phyloP scores from a whole-genome alignment of 2,329 filamentous ascomycete genomes.

The Trichoderma sp. region DNA sequence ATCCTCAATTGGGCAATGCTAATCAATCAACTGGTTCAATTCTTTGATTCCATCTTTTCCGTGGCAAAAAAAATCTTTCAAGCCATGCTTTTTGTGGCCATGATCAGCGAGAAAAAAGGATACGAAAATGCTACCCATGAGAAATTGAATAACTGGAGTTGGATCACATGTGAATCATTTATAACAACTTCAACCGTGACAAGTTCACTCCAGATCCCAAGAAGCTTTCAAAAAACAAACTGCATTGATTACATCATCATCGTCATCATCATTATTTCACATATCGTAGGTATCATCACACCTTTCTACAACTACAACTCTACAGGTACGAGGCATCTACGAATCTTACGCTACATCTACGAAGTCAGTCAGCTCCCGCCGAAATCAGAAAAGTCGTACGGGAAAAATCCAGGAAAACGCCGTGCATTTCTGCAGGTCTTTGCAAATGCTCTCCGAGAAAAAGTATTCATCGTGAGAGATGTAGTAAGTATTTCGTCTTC shows the following conservation, averaged over 20 bases:
- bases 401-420: neutral
- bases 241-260: neutral
- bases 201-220: neutral
- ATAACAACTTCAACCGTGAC: neutral
- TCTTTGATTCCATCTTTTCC: accelerated
- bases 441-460: neutral
- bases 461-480: neutral
- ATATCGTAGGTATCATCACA: neutral
- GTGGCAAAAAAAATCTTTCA: neutral
- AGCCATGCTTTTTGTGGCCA: neutral
- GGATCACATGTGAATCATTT: no score
- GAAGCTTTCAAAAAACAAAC: neutral
- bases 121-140: neutral
- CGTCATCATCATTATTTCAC: no score
- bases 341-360: neutral
- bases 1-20: neutral
- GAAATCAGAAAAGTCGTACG: neutral
- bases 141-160: no score
- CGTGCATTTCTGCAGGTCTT: constrained; percentile 13
- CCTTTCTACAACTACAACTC: neutral
- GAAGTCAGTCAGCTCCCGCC: neutral
- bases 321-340: neutral
- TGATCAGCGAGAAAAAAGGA: neutral
- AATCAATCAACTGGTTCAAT: neutral
- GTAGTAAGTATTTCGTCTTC: neutral